These are phyloP conservation scores for Naumovozyma castellii DNA, from an alignment of 805 yeast genomes.

Conservation along the genomic window DNA sequence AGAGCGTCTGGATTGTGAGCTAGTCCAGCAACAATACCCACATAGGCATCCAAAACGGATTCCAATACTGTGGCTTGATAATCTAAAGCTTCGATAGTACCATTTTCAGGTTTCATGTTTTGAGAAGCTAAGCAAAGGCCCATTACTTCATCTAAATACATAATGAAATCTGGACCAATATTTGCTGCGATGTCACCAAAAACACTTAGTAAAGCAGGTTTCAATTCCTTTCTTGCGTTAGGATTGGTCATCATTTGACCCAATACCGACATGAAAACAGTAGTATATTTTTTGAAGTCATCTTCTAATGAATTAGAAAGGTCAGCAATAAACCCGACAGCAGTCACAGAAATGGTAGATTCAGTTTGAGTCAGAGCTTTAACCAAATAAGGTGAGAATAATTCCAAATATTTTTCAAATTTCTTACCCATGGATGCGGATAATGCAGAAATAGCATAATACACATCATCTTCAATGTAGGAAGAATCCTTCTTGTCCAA, in stretches of 20 bases:
- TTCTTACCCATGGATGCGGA: constrained; percentile 68
- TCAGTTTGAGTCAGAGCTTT: constrained; percentile 75
- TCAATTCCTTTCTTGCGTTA: constrained; percentile 66
- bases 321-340: constrained; percentile 93
- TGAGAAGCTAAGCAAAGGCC: constrained; percentile 63
- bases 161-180: constrained; percentile 66
- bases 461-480: constrained; percentile 82
- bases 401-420: constrained; percentile 68
- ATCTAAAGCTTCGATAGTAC: constrained; percentile 65
- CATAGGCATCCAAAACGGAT: constrained; percentile 90
- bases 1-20: constrained; percentile 58
- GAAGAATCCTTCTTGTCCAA: constrained; percentile 56
- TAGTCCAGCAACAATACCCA: constrained; percentile 90
- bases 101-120: constrained; percentile 52
- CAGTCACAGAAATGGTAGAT: constrained; percentile 74
- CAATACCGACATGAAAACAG: constrained; percentile 73
- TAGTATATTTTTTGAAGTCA: constrained; percentile 62
- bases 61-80: constrained; percentile 66
- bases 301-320: constrained; percentile 80
- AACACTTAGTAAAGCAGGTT: constrained; percentile 82
- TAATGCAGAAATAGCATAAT: constrained; percentile 83
- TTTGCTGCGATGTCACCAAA: constrained; percentile 94
- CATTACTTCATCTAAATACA: constrained; percentile 73
- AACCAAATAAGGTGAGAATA: constrained; percentile 74
- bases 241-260: constrained; percentile 62